phyloP scores from a whole-genome alignment of 2,329 filamentous ascomycete genomes.

The Aureobasidium subglaciale region DNA sequence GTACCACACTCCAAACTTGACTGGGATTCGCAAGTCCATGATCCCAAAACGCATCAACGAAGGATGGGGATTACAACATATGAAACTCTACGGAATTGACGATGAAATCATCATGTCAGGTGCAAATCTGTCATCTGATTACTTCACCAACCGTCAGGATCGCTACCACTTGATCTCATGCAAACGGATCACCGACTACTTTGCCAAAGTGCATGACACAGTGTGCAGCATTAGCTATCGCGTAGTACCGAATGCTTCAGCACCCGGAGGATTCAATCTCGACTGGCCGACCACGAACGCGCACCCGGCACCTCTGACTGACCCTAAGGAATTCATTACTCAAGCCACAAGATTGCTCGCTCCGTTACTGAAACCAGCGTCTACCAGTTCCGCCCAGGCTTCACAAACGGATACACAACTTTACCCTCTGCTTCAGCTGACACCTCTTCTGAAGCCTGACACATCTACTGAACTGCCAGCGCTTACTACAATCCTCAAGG shows the following conservation, averaged over 20 bases:
- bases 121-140: conserved; percentile 86
- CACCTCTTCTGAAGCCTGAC: conserved; percentile 70
- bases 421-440: conserved; percentile 82
- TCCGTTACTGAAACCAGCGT: conserved; percentile 53
- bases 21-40: conserved; percentile 72
- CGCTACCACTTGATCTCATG: conserved; percentile 88
- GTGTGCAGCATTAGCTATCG: conserved; percentile 77
- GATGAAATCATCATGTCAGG: conserved; percentile 92
- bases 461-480: conserved; percentile 84
- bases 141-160: conserved; percentile 94
- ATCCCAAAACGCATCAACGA: conserved; percentile 91
- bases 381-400: conserved; percentile 22
- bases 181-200: conserved; percentile 73
- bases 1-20: conserved; percentile 96
- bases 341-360: conserved; percentile 61
- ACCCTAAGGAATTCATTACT: conserved; percentile 61
- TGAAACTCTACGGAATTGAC: conserved; percentile 96
- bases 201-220: conserved; percentile 66
- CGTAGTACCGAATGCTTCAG: conserved; percentile 50
- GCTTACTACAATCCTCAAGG: conserved; percentile 65
- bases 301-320: conserved; percentile 65
- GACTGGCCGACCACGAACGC: conserved; percentile 71
- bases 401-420: conserved; percentile 60
- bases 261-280: conserved; percentile 44
- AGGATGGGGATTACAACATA: conserved; percentile 96